Percentiles rank a stretch among this genome's conserved stretches.
Conservation (phyloP, 352 stramenopile species). For the Globisporangium recalcitrans region DNA sequence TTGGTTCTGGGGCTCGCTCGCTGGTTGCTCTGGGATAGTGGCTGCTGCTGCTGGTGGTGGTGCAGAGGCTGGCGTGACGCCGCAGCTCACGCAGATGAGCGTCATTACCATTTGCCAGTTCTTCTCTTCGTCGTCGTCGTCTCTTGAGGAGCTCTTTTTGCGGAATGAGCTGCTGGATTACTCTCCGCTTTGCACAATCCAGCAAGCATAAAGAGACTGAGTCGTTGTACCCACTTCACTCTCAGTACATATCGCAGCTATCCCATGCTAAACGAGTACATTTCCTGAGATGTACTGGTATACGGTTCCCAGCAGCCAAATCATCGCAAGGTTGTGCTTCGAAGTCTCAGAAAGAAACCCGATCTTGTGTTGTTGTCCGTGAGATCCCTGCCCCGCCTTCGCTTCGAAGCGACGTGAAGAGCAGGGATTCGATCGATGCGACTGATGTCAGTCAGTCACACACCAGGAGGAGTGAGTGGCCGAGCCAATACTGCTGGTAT, state of each 20-base stretch:
- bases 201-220: no score
- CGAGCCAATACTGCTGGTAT: no score
- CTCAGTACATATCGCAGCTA: background rate
- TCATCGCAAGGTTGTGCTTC: no score
- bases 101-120: slow-evolving; percentile 9
- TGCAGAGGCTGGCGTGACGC: slow-evolving; percentile 10
- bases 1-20: background rate
- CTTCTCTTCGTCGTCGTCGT: background rate
- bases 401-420: no score
- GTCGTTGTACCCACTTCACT: background rate
- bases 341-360: no score
- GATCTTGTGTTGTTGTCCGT: no score
- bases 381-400: no score
- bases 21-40: background rate
- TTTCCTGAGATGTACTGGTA: no score
- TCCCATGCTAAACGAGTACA: background rate
- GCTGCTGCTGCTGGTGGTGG: background rate
- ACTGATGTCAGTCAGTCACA: no score
- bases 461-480: no score
- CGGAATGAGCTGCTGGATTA: background rate
- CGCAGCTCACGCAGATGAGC: slow-evolving; percentile 34
- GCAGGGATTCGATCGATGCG: no score
- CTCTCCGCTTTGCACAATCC: background rate
- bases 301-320: no score
- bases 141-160: background rate